These are phyloP conservation scores for Boletus sp. DNA, from an alignment of 768 basidiomycete species.

Conservation along the genomic window DNA sequence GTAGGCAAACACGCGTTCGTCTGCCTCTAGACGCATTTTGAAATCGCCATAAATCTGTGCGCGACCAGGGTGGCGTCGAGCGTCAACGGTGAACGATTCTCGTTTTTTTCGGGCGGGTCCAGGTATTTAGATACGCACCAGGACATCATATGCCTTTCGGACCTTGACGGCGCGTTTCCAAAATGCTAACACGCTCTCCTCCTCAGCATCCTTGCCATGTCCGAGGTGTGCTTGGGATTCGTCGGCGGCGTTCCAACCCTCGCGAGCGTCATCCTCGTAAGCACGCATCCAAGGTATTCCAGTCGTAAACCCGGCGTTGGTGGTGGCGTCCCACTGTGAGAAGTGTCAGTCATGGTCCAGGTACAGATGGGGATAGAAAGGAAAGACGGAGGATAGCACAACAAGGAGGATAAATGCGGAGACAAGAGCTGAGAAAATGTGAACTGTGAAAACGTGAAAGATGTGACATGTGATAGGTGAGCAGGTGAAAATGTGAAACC, in stretches of 20 bases:
- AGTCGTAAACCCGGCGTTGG: constrained; percentile 63
- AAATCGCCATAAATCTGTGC: constrained; percentile 63
- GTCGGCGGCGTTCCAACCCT: constrained; percentile 49
- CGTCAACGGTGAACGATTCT: too few species aligned
- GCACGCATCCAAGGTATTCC: constrained; percentile 74
- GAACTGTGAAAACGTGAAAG: neutral
- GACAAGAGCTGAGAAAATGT: neutral
- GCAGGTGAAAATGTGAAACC: neutral
- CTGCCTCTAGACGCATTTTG: constrained; percentile 40
- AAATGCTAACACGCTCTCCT: constrained; percentile 56
- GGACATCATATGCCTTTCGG: constrained; percentile 51
- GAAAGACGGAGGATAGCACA: neutral
- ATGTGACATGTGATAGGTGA: neutral
- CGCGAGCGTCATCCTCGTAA: constrained; percentile 57
- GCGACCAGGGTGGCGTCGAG: neutral
- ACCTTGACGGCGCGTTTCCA: constrained; percentile 55
- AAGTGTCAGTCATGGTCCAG: neutral
- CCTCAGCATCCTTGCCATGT: constrained; percentile 17
- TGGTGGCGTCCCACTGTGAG: constrained; percentile 52
- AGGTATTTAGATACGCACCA: constrained; percentile 39
- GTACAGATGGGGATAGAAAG: neutral
- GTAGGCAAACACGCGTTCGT: constrained; percentile 58
- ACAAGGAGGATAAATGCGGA: neutral
- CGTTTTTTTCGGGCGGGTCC: neutral
- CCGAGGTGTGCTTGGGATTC: neutral